Evolutionary conservation across 2,329 filamentous ascomycete genomes (phyloP).

Genomic region (Fusarium sp.): DNA sequence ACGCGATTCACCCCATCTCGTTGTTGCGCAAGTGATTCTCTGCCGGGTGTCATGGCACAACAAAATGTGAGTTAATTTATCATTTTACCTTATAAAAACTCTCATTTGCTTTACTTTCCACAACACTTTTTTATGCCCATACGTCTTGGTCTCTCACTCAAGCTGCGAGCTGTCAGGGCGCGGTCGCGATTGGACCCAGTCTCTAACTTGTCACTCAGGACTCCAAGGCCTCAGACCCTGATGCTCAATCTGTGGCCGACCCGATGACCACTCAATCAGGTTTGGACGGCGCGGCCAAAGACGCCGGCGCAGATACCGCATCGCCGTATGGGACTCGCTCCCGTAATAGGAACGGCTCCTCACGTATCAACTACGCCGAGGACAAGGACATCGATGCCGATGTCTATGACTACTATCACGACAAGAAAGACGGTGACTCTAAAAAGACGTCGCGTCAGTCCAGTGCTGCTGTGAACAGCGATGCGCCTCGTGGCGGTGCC

Average conservation of each 20-base stretch:
- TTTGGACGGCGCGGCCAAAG: constrained; percentile 65
- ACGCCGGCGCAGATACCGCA: constrained; percentile 66
- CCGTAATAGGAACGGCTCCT: constrained; percentile 84
- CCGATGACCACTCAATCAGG: constrained; percentile 65
- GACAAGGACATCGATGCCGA: constrained; percentile 93
- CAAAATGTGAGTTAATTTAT: constrained; percentile 55
- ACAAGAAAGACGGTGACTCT: constrained; percentile 68
- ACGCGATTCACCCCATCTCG: constrained; percentile 54
- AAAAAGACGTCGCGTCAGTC: constrained; percentile 71
- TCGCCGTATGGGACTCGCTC: constrained; percentile 93
- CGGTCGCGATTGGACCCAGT: constrained; percentile 42
- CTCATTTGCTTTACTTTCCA: constrained; percentile 38
- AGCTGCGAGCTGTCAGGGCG: constrained; percentile 33
- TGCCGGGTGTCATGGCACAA: constrained; percentile 57
- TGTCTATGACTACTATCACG: constrained; percentile 77
- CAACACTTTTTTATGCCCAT: constrained; percentile 29
- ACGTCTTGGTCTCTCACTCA: constrained; percentile 29
- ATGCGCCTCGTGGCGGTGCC: constrained; percentile 53
- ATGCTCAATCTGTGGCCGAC: constrained; percentile 54
- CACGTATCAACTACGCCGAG: constrained; percentile 95
- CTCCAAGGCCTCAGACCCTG: constrained; percentile 54
- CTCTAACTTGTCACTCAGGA: constrained; percentile 53
- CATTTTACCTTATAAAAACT: constrained; percentile 32
- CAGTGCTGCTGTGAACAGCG: constrained; percentile 57
- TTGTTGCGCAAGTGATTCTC: constrained; percentile 55